A percentile compares a stretch with the other conserved stretches of the same genome.
phyloP scores from a whole-genome alignment of 2,329 filamentous ascomycete genomes.

The Fusarium paranaense region DNA sequence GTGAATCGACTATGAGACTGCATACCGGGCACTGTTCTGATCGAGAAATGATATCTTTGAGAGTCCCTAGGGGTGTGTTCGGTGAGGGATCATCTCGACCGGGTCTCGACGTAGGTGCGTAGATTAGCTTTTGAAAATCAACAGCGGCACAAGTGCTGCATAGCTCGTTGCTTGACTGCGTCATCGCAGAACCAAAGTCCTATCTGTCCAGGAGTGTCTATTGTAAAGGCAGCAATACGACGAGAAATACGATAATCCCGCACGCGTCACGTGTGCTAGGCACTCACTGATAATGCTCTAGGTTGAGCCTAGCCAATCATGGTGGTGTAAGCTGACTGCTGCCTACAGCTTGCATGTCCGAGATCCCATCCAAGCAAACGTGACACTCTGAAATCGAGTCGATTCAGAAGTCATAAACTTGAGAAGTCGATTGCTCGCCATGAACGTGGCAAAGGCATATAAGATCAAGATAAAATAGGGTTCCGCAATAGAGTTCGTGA shows the following conservation, averaged over 20 bases:
- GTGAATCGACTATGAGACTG: not conserved
- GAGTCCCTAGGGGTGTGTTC: conserved; percentile 9
- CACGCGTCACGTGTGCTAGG: not conserved
- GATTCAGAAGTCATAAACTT: not conserved
- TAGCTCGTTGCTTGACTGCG: not conserved
- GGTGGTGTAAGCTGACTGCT: not conserved
- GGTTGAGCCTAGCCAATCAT: not conserved
- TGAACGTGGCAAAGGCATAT: not conserved
- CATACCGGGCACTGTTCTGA: conserved; percentile 5
- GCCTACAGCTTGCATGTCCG: not conserved
- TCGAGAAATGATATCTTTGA: conserved; percentile 7
- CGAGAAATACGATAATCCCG: not conserved
- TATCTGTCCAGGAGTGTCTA: not conserved
- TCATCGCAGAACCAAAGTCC: not conserved
- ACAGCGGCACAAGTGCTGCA: not conserved
- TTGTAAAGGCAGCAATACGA: not conserved
- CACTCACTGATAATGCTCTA: no score
- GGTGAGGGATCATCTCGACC: not conserved
- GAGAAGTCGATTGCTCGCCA: not conserved
- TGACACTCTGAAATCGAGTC: not conserved
- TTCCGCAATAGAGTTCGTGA: not conserved
- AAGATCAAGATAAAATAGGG: not conserved
- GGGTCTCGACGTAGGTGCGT: not conserved
- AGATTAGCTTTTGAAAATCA: conserved; percentile 11
- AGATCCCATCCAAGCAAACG: not conserved